Evolutionary conservation across 108 stramenopile genomes (phyloP).

Genomic region (Cylindrotheca closterium): DNA sequence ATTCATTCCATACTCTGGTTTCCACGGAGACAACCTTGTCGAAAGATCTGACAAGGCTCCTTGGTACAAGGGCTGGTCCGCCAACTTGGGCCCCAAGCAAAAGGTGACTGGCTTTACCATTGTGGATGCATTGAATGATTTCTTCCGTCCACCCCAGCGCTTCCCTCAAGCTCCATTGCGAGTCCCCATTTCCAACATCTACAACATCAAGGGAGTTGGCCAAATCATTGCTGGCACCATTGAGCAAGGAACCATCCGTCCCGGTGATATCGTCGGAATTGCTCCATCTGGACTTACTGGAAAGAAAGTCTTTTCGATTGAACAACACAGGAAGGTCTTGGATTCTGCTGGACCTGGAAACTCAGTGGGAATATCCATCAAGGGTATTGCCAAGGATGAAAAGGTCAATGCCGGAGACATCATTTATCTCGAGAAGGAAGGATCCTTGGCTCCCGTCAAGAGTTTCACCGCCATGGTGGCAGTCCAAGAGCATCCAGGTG

Average conservation of each 20-base stretch:
- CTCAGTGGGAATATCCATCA: slow-evolving; percentile 71
- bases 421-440: slow-evolving; percentile 61
- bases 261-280: slow-evolving; percentile 61
- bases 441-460: slow-evolving; percentile 49
- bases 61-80: slow-evolving; percentile 73
- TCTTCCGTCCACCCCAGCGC: slow-evolving; percentile 53
- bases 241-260: slow-evolving; percentile 57
- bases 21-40: slow-evolving; percentile 67
- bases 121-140: slow-evolving; percentile 53
- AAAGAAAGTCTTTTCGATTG: slow-evolving; percentile 70
- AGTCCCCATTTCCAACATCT: slow-evolving; percentile 61
- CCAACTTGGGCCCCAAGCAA: slow-evolving; percentile 54
- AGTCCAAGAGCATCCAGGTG: slow-evolving; percentile 64
- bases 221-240: slow-evolving; percentile 63
- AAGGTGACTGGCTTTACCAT: slow-evolving; percentile 50
- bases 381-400: slow-evolving; percentile 64
- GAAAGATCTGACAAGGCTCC: slow-evolving; percentile 57
- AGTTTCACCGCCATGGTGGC: slow-evolving; percentile 57
- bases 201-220: slow-evolving; percentile 72
- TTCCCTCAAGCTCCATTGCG: slow-evolving; percentile 44
- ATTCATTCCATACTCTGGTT: slow-evolving; percentile 71
- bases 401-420: slow-evolving; percentile 60
- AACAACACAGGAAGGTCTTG: slow-evolving; percentile 64
- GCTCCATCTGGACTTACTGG: slow-evolving; percentile 41
- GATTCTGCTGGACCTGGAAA: slow-evolving; percentile 57